These are phyloP conservation scores for Cladosporium sp. DNA, from an alignment of 2,329 filamentous ascomycete species.

Conservation along the genomic window DNA sequence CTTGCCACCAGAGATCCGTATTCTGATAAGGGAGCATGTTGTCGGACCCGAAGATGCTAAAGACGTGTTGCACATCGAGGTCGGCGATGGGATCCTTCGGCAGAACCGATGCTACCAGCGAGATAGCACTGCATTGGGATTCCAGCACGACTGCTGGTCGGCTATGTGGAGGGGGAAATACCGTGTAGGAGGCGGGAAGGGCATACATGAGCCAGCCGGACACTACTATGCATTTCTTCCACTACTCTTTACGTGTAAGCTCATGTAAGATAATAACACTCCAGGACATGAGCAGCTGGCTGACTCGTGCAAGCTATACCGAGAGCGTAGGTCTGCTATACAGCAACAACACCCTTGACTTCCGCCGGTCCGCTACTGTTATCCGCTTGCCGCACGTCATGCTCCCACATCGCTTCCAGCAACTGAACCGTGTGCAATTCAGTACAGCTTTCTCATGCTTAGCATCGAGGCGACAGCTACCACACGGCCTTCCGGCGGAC, in stretches of 20 bases:
- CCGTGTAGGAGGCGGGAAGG: neutral
- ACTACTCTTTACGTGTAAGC: conserved; percentile 9
- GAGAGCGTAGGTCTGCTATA: conserved; percentile 10
- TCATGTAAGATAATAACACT: conserved; percentile 7
- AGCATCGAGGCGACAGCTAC: neutral
- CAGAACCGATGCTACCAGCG: conserved; percentile 10
- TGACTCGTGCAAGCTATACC: conserved; percentile 6
- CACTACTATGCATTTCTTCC: conserved; percentile 5
- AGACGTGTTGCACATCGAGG: conserved; percentile 12
- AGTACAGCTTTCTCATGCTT: conserved; percentile 10
- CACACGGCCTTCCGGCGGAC: conserved; percentile 7
- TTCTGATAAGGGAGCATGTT: conserved; percentile 12
- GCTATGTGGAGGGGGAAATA: conserved; percentile 3
- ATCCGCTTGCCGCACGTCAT: conserved; percentile 9
- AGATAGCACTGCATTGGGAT: conserved; percentile 3
- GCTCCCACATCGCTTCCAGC: conserved; percentile 11
- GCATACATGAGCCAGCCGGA: neutral
- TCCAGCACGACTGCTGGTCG: conserved; percentile 13
- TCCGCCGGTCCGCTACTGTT: conserved; percentile 9
- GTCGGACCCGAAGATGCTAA: conserved; percentile 8
- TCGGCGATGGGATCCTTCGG: conserved; percentile 12
- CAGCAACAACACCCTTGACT: conserved; percentile 6
- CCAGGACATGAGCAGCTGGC: neutral
- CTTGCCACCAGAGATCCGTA: conserved; percentile 9
- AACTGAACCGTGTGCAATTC: conserved; percentile 6